A percentile compares a stretch with the other conserved stretches of the same genome.
phyloP scores from a whole-genome alignment of 164 flowering plant genomes.

The Echeveria elegans region DNA sequence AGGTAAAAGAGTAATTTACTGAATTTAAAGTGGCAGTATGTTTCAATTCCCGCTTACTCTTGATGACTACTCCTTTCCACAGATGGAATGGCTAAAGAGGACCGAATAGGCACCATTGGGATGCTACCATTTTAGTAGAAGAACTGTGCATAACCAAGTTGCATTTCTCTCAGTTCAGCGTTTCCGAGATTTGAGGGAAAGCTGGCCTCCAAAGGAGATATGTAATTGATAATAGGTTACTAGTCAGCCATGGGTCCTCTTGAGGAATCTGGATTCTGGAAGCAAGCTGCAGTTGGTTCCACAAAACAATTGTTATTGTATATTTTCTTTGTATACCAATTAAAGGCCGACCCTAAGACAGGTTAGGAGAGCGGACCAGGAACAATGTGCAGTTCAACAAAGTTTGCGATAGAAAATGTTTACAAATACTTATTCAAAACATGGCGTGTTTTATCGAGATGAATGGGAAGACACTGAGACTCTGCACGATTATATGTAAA shows the following conservation, averaged over 20 bases:
- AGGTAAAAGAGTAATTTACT: conserved; percentile 37
- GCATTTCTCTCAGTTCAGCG: no score
- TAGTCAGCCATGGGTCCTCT: neutral
- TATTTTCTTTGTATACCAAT: neutral
- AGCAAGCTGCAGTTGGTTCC: neutral
- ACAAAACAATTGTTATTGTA: neutral
- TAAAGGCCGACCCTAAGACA: no score
- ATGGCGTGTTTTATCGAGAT: no score
- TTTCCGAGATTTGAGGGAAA: neutral
- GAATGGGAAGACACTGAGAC: no score
- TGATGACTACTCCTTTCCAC: neutral
- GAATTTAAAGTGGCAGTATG: neutral
- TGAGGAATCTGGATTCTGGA: neutral
- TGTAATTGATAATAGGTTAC: no score
- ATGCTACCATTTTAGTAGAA: neutral
- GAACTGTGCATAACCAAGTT: no score
- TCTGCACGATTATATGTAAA: no score
- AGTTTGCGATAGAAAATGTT: no score
- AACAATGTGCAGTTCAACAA: no score
- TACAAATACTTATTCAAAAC: no score
- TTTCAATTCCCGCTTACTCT: neutral
- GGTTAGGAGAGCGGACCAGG: no score
- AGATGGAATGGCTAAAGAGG: conserved; percentile 5
- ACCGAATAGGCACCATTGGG: neutral
- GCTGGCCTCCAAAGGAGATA: neutral